Evolutionary conservation across 345 rosid genomes (phyloP), one percentile per base, ranked within the genome.

Genomic region (Erodium maritimum): DNA sequence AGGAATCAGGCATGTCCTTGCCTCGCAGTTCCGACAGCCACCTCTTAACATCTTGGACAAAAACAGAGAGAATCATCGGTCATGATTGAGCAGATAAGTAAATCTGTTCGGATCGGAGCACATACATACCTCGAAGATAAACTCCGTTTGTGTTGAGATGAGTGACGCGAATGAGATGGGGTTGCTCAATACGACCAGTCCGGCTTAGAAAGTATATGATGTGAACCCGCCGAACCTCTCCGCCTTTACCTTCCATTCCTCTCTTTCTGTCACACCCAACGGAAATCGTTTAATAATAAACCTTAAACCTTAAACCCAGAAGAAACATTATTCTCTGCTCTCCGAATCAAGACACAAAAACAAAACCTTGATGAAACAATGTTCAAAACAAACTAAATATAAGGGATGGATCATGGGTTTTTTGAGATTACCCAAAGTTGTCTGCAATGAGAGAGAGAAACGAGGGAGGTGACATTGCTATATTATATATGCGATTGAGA

Each of bases 1-100:
- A 88, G 46, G 84, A 67, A 21, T 73, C 77, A 3, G 87, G 85
- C 83, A 85, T 69, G 5, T 85, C 83, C 69, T 79, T 79, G 37
- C 96, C 94, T 60, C 90, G 71, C 77, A 84, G 70, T 7, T 82
- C 81, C 0, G 73, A 77, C 59, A 88, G 68, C 96, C 96, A 80
- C 71, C 80, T 69, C 75, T 85, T 88, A 21, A 85, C 78, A 73
- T 88, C 94, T 85, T 33, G 3, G 42, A 2, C 46, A 11, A 18
- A 21, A 17, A 19, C 23, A 64, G 6, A 22, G 60, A 23, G 13
- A 37, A 12, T 8, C 8, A 21, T 55, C n/a, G n/a, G n/a, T n/a
- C n/a, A n/a, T n/a, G n/a, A n/a, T n/a, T n/a, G n/a, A n/a, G n/a
- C n/a, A n/a, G n/a, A n/a, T n/a, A n/a, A n/a, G n/a, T n/a, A n/a